Conservation (phyloP, 2,329 filamentous ascomycete genomes). For the Fusarium circinatum region DNA sequence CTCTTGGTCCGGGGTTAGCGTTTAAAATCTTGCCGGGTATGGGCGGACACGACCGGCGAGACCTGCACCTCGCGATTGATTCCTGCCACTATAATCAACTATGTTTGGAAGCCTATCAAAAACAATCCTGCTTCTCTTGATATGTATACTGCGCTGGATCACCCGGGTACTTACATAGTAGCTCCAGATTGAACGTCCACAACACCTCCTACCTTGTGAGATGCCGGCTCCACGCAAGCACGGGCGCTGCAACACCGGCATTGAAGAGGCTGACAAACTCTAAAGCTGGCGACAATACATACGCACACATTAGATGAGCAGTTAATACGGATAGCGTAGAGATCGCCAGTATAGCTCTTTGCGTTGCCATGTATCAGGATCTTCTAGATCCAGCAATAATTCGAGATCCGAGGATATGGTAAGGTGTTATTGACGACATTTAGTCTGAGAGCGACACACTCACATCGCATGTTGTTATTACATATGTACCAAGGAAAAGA, state of each 20-base stretch:
- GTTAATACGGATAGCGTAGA: background rate
- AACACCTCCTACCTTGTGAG: constrained; percentile 22
- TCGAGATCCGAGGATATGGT: background rate
- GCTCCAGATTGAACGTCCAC: background rate
- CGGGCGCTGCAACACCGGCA: background rate
- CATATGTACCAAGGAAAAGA: constrained; percentile 7
- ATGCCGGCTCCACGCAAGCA: constrained; percentile 29
- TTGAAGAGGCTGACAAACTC: background rate
- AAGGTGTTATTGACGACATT: constrained; percentile 9
- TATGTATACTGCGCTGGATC: constrained; percentile 1
- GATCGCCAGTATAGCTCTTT: background rate
- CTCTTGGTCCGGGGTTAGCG: constrained; percentile 31
- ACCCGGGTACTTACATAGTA: constrained; percentile 6
- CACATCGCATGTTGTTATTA: constrained; percentile 2
- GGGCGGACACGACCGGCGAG: constrained; percentile 21
- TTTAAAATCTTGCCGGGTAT: constrained; percentile 29
- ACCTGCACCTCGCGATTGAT: constrained; percentile 12
- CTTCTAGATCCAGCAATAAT: background rate
- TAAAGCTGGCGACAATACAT: background rate
- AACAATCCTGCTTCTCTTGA: background rate
- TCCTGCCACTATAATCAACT: background rate
- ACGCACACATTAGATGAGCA: background rate
- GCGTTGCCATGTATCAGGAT: background rate
- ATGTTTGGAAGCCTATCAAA: background rate
- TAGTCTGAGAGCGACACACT: background rate